These are phyloP conservation scores for Psilocybe azurescens DNA, from an alignment of 768 basidiomycete genomes.

Conservation along the genomic window DNA sequence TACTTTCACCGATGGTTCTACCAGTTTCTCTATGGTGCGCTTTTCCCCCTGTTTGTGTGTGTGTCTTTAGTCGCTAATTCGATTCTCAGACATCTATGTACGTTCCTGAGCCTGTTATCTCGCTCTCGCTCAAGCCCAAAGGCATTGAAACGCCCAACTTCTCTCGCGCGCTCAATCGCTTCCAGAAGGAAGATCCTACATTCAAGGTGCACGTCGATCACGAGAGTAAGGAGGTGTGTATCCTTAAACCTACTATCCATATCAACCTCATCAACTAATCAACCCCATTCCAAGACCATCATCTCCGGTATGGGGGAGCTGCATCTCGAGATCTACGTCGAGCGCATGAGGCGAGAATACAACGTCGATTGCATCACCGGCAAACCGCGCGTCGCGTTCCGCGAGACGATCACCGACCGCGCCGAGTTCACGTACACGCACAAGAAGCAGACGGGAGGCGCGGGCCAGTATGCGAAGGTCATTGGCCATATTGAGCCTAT, in stretches of 20 bases:
- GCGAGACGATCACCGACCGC: constrained; percentile 88
- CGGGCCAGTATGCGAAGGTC: constrained; percentile 95
- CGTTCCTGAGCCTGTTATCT: constrained; percentile 98
- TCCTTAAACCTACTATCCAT: not conserved
- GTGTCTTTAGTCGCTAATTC: constrained; percentile 5
- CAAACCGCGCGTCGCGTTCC: constrained; percentile 95
- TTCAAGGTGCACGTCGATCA: constrained; percentile 96
- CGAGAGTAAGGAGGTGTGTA: constrained; percentile 87
- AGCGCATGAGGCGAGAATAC: constrained; percentile 98
- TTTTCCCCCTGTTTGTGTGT: not conserved
- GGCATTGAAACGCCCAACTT: constrained; percentile 96
- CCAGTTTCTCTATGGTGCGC: constrained; percentile 90
- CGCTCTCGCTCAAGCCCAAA: constrained; percentile 88
- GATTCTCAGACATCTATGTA: constrained; percentile 89
- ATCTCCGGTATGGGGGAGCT: constrained; percentile 99
- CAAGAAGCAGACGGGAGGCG: constrained; percentile 98
- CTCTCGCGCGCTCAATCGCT: constrained; percentile 94
- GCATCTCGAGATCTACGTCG: constrained; percentile 98
- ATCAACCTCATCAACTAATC: not conserved
- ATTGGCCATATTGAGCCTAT: constrained; percentile 92
- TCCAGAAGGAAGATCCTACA: constrained; percentile 99
- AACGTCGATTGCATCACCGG: constrained; percentile 92
- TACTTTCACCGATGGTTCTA: constrained; percentile 93
- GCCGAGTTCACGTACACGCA: constrained; percentile 90
- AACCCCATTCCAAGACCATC: constrained; percentile 69